These are phyloP conservation scores for Candida buenavistaensis DNA, from an alignment of 1,139 yeast species.

Conservation along the genomic window DNA sequence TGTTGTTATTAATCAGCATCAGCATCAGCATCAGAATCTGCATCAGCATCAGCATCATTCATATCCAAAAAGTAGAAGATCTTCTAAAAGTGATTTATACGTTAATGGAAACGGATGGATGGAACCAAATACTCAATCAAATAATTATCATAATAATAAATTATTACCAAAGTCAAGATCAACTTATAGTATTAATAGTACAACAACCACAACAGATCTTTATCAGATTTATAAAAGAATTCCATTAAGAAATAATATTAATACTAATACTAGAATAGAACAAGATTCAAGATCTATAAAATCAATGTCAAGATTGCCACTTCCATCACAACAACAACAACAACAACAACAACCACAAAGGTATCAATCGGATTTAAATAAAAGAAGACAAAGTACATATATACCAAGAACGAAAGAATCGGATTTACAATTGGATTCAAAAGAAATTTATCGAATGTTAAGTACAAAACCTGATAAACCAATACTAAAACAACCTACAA, in stretches of 20 bases:
- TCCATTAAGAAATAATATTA: slow-evolving; percentile 2
- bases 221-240: slow-evolving; percentile 3
- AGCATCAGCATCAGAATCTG: slow-evolving; percentile 18
- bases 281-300: slow-evolving; percentile 18
- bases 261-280: slow-evolving; percentile 9
- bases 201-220: slow-evolving; percentile 8
- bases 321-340: no score
- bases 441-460: slow-evolving; percentile 25
- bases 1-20: slow-evolving; percentile 18
- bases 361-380: slow-evolving; percentile 10
- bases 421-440: slow-evolving; percentile 19
- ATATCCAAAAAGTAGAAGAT: slow-evolving; percentile 26
- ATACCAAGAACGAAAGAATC: slow-evolving; percentile 2
- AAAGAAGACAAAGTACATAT: slow-evolving; percentile 9
- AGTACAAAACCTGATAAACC: slow-evolving; percentile 15
- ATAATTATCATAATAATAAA: slow-evolving; percentile 2
- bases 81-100: slow-evolving; percentile 45
- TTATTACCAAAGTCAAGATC: slow-evolving; percentile 26
- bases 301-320: slow-evolving; percentile 21
- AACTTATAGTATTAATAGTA: slow-evolving; percentile 27
- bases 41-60: slow-evolving; percentile 9
- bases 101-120: slow-evolving; percentile 45
- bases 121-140: slow-evolving; percentile 30
- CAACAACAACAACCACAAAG: slow-evolving; percentile 12
- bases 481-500: slow-evolving; percentile 4